A percentile compares a stretch with the other conserved stretches of the same genome.
Conservation (phyloP, 23 red algal species). For the Chondrus crispus region DNA sequence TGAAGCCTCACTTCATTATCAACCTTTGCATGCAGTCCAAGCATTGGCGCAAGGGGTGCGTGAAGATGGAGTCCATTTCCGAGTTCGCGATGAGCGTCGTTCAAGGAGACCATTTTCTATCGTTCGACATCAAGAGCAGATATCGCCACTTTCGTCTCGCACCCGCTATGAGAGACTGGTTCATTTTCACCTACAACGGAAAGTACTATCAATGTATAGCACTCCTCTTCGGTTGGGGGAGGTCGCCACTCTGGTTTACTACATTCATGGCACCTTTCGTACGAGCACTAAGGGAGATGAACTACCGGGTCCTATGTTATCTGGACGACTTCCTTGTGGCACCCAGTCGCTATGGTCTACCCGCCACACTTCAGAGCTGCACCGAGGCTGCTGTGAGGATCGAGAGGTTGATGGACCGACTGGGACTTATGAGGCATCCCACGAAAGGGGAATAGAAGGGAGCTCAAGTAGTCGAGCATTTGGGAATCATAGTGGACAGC, state of each 20-base stretch:
- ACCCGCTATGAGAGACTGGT: slow-evolving; percentile 34
- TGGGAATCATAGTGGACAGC: background rate
- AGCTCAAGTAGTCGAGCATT: background rate
- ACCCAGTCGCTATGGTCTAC: background rate
- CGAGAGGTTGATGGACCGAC: background rate
- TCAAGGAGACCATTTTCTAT: slow-evolving; percentile 9
- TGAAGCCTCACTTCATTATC: background rate
- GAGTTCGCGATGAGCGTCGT: slow-evolving; percentile 5
- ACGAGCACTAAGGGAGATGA: background rate
- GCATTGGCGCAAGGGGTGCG: background rate
- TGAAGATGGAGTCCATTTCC: slow-evolving; percentile 3
- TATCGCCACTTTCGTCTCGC: slow-evolving; percentile 2
- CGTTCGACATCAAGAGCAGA: slow-evolving; percentile 5
- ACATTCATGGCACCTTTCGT: slow-evolving; percentile 25
- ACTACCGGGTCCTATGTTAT: slow-evolving; percentile 5
- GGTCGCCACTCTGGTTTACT: background rate
- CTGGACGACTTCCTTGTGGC: slow-evolving; percentile 34
- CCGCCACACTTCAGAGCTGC: background rate
- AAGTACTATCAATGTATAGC: background rate
- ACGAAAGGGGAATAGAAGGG: background rate
- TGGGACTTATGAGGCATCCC: background rate
- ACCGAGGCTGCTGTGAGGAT: background rate
- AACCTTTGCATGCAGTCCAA: slow-evolving; percentile 22
- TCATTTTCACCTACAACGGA: slow-evolving; percentile 12
- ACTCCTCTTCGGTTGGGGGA: slow-evolving; percentile 22